phyloP scores from a whole-genome alignment of 176 grass and related monocot species.

The Rhynchospora breviuscula region DNA sequence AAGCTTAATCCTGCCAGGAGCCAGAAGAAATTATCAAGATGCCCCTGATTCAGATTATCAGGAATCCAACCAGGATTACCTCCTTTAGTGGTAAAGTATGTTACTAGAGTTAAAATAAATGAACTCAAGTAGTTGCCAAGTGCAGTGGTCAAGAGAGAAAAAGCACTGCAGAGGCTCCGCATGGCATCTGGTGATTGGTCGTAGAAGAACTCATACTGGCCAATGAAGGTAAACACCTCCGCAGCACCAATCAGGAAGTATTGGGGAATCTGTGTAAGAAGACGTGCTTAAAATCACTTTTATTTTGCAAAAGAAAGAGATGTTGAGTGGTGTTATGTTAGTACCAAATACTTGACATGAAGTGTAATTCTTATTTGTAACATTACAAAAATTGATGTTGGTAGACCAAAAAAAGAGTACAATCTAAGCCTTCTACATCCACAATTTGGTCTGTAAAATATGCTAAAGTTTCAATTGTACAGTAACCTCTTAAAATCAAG shows the following conservation, averaged over 20 bases:
- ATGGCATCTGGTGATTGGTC: conserved; percentile 80
- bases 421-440: neutral
- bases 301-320: neutral
- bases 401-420: neutral
- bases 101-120: conserved; percentile 61
- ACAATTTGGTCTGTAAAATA: neutral
- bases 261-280: conserved; percentile 48
- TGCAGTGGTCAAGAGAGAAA: conserved; percentile 52
- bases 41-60: conserved; percentile 77
- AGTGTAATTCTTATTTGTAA: neutral
- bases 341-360: neutral
- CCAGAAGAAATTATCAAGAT: conserved; percentile 87
- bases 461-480: neutral
- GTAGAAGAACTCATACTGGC: conserved; percentile 73
- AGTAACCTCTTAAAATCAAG: neutral
- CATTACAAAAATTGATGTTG: neutral
- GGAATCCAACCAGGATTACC: conserved; percentile 74
- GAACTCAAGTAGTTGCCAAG: conserved; percentile 70
- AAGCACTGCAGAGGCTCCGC: conserved; percentile 69
- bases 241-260: conserved; percentile 66
- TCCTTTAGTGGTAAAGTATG: conserved; percentile 55
- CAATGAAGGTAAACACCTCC: conserved; percentile 83
- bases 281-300: neutral
- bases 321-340: neutral
- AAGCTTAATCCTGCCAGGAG: conserved; percentile 63